Percentiles rank a stretch among this genome's conserved stretches.
Conservation (phyloP, 2,329 filamentous ascomycete genomes). For the Paecilomyces niveus region DNA sequence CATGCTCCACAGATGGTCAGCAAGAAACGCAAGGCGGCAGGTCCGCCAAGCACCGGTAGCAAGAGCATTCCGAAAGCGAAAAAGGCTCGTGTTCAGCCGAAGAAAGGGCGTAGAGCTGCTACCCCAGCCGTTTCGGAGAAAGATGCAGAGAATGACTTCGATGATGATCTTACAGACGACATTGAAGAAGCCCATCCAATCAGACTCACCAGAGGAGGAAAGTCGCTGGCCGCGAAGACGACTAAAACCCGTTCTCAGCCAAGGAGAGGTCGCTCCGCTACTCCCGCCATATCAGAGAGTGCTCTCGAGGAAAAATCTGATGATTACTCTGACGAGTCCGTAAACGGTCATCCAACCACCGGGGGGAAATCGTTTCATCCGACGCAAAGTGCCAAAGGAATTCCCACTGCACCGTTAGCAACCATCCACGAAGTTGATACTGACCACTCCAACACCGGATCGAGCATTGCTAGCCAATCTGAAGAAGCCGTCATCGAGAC, state of each 20-base stretch:
- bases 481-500: not conserved
- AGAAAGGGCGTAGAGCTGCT: not conserved
- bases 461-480: not conserved
- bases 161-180: not conserved
- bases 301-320: not conserved
- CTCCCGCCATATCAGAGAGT: not conserved
- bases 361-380: not conserved
- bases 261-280: not conserved
- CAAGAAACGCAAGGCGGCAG: not conserved
- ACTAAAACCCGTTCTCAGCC: not conserved
- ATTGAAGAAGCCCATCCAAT: not conserved
- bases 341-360: not conserved
- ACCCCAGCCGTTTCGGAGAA: not conserved
- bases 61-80: not conserved
- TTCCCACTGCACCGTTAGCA: not conserved
- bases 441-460: not conserved
- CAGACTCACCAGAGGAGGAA: not conserved
- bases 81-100: not conserved
- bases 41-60: not conserved
- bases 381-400: not conserved
- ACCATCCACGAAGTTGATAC: not conserved
- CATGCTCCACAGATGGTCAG: not conserved
- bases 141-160: not conserved
- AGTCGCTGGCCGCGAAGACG: not conserved
- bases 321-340: not conserved